Evolutionary conservation across 2,329 filamentous ascomycete species (phyloP).

Genomic region (Bertia moriformis): DNA sequence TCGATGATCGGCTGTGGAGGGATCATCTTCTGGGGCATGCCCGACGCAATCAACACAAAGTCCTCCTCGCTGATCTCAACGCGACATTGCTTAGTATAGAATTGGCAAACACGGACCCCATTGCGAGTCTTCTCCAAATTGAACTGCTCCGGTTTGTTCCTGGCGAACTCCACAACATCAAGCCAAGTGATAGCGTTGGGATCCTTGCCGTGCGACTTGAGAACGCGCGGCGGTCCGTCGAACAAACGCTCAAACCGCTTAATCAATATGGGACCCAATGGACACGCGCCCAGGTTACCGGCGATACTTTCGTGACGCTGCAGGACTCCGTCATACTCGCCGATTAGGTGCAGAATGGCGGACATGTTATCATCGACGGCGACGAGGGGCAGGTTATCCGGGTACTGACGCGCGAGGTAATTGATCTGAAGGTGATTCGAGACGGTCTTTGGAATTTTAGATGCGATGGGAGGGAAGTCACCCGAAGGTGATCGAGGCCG

Average conservation of each 20-base stretch:
- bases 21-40: slow-evolving; percentile 69
- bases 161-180: slow-evolving; percentile 73
- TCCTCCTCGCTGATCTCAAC: slow-evolving; percentile 83
- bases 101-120: slow-evolving; percentile 62
- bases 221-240: slow-evolving; percentile 47
- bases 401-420: slow-evolving; percentile 48
- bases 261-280: slow-evolving; percentile 68
- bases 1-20: slow-evolving; percentile 69
- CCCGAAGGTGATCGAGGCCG: slow-evolving; percentile 26
- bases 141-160: slow-evolving; percentile 67
- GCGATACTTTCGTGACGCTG: slow-evolving; percentile 78
- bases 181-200: slow-evolving; percentile 56
- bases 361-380: slow-evolving; percentile 45
- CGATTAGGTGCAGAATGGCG: slow-evolving; percentile 57
- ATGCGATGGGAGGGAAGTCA: slow-evolving; percentile 18
- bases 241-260: slow-evolving; percentile 79
- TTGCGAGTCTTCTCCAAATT: slow-evolving; percentile 54
- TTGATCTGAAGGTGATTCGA: slow-evolving; percentile 52
- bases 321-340: slow-evolving; percentile 72
- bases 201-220: slow-evolving; percentile 37
- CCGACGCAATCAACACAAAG: slow-evolving; percentile 69
- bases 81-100: slow-evolving; percentile 65
- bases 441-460: slow-evolving; percentile 36
- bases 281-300: slow-evolving; percentile 69
- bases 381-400: slow-evolving; percentile 42